phyloP scores from a whole-genome alignment of 345 rosid genomes.

The Gossypium ekmanianum region DNA sequence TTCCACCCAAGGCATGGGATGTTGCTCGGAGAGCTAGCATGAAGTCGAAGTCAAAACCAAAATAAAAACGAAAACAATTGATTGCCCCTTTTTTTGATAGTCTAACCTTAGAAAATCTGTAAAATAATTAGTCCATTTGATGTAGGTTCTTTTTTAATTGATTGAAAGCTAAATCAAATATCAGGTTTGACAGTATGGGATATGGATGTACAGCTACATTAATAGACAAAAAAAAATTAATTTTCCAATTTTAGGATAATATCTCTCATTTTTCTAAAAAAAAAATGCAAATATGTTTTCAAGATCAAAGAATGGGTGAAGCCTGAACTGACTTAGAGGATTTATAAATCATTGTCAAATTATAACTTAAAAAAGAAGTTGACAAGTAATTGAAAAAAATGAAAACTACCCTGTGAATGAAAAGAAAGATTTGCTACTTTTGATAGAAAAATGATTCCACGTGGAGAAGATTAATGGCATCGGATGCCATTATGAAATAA shows the following conservation, averaged over 20 bases:
- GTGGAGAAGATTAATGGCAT: too few species aligned
- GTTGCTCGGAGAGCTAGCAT: slow-evolving; percentile 91
- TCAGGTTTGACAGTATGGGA: background rate
- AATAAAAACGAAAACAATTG: slow-evolving; percentile 32
- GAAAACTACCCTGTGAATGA: too few species aligned
- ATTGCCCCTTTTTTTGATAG: background rate
- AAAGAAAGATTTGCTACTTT: too few species aligned
- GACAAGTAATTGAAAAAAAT: too few species aligned
- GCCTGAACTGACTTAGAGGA: too few species aligned
- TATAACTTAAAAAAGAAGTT: too few species aligned
- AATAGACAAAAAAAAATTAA: background rate
- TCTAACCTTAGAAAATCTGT: slow-evolving; percentile 6
- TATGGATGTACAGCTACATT: background rate
- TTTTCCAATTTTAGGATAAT: background rate
- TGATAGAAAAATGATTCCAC: too few species aligned
- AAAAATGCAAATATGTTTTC: background rate
- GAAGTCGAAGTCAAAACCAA: slow-evolving; percentile 48
- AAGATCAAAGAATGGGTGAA: too few species aligned
- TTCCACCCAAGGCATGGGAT: slow-evolving; percentile 98
- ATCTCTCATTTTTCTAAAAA: background rate
- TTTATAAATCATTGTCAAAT: too few species aligned
- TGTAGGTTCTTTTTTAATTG: background rate
- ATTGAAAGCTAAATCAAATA: background rate
- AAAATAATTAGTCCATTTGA: slow-evolving; percentile 15
- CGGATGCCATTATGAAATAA: too few species aligned